Percentiles rank a stretch among this genome's conserved stretches.
Evolutionary conservation across 2,329 filamentous ascomycete genomes (phyloP).

Genomic region (Amauroascus niger): DNA sequence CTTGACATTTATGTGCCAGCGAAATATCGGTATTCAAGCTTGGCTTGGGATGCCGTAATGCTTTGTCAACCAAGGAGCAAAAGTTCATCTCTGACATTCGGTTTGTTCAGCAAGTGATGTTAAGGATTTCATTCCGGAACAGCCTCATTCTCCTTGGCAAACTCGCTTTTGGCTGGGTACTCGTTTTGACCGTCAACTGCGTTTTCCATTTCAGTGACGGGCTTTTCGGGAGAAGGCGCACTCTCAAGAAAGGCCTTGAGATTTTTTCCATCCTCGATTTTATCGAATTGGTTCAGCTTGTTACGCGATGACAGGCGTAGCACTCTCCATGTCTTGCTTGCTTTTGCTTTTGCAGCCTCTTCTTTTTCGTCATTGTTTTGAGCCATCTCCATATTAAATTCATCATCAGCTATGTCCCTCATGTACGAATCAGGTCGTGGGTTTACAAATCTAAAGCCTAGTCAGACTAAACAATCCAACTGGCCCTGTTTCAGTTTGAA

Average conservation of each 20-base stretch:
- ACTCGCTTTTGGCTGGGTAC: not conserved
- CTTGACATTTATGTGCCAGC: not conserved
- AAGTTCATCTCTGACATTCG: not conserved
- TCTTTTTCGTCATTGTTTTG: constrained; percentile 53
- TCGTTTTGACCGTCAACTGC: constrained; percentile 9
- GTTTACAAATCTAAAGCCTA: constrained; percentile 48
- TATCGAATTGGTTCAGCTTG: constrained; percentile 71
- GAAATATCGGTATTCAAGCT: not conserved
- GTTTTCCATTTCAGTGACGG: constrained; percentile 4
- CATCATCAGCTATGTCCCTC: constrained; percentile 63
- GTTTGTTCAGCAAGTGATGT: not conserved
- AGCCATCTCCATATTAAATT: constrained; percentile 80
- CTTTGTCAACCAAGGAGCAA: not conserved
- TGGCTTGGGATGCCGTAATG: not conserved
- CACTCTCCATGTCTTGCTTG: constrained; percentile 84
- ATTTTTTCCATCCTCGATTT: constrained; percentile 73
- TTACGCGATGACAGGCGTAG: constrained; percentile 67
- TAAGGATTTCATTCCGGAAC: not conserved
- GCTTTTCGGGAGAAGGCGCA: constrained; percentile 12
- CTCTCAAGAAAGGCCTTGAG: constrained; percentile 43
- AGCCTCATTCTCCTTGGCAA: constrained; percentile 1
- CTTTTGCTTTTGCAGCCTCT: constrained; percentile 58
- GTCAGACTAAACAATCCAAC: constrained; percentile 14
- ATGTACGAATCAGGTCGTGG: constrained; percentile 63
- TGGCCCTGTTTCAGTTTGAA: not conserved